Evolutionary conservation across 2,329 filamentous ascomycete species (phyloP).

Genomic region (Stylonectria norvegica): DNA sequence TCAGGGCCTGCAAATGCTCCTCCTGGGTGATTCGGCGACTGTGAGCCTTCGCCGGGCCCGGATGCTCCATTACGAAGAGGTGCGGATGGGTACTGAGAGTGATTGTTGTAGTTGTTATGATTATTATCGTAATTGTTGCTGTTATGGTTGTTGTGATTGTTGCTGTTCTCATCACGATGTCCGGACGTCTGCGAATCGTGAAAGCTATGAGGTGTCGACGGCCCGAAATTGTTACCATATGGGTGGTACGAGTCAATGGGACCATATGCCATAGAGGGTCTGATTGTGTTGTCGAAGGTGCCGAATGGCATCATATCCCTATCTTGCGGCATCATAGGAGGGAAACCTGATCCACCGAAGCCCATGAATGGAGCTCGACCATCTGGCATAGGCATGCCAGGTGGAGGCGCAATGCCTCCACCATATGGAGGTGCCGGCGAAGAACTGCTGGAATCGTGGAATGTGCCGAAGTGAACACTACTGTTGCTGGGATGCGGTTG

Average conservation of each 20-base stretch:
- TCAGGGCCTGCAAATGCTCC: constrained; percentile 32
- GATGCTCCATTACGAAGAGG: constrained; percentile 37
- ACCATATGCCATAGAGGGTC: constrained; percentile 34
- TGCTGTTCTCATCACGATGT: constrained; percentile 42
- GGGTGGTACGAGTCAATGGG: constrained; percentile 34
- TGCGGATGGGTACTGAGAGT: constrained; percentile 38
- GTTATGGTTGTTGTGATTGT: constrained; percentile 39
- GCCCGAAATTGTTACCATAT: constrained; percentile 43
- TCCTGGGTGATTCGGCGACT: constrained; percentile 26
- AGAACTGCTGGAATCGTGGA: constrained; percentile 53
- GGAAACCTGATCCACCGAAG: constrained; percentile 34
- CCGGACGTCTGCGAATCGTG: constrained; percentile 59
- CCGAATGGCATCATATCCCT: constrained; percentile 34
- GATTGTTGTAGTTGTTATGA: no score
- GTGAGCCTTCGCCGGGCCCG: constrained; percentile 30
- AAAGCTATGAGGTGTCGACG: constrained; percentile 58
- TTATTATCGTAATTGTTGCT: no score
- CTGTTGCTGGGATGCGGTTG: constrained; percentile 53
- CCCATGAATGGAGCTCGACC: constrained; percentile 34
- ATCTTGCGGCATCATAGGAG: constrained; percentile 36
- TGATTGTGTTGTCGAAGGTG: constrained; percentile 37
- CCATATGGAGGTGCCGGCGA: constrained; percentile 54
- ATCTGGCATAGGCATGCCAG: constrained; percentile 39
- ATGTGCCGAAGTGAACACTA: constrained; percentile 55
- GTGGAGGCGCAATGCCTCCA: constrained; percentile 47